Base-by-base conservation (phyloP, 2,329 filamentous ascomycete genomes). In the Colletotrichum orchidophilum region DNA sequence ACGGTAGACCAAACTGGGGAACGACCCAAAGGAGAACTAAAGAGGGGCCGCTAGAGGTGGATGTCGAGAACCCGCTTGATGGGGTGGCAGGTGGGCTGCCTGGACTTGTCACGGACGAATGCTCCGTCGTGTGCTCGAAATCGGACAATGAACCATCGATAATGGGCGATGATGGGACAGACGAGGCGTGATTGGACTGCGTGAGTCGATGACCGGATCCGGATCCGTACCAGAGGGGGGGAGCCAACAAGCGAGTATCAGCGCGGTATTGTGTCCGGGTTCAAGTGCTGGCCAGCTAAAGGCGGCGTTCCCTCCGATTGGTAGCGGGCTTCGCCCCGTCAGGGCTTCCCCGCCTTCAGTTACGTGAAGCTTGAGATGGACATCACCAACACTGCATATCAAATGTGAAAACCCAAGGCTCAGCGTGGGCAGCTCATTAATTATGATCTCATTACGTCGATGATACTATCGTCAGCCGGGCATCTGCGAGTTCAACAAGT, bases 401-500 rank as follows among this genome's bases (percentile, higher is more conserved):
- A 62, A 26, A 42, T 42, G 5, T 24, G 42, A 26, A 39, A 26
- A 62, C 33, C 18, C 24, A 66, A 70, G 39, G 39, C n/a, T 31
- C 29, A 24, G 11, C 46, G 46, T 59, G 33, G 61, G 33, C 35
- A 8, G 3, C 27, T 13, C 15, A 33, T 50, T n/a, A 35, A 53
- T 55, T 33, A 29, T 57, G 35, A 61, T 59, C 66, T 62, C 52
- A 59, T 54, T 50, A 8, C 9, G 13, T 21, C 49, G 31, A 42
- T 13, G 50, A 61, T 21, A n/a, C 33, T 61, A 5, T 62, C 33
- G 49, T 74, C 60, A 76, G 13, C 74, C 74, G 3, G 76, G 76
- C 76, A 78, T 77, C 42, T 77, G 75, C 18, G 76, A 77, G 31
- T 77, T 76, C 29, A 78, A 61, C 9, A 74, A 72, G 27, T 77